These are phyloP conservation scores for Grifola frondosa DNA, from an alignment of 1,284 basidiomycete species.

Conservation along the genomic window DNA sequence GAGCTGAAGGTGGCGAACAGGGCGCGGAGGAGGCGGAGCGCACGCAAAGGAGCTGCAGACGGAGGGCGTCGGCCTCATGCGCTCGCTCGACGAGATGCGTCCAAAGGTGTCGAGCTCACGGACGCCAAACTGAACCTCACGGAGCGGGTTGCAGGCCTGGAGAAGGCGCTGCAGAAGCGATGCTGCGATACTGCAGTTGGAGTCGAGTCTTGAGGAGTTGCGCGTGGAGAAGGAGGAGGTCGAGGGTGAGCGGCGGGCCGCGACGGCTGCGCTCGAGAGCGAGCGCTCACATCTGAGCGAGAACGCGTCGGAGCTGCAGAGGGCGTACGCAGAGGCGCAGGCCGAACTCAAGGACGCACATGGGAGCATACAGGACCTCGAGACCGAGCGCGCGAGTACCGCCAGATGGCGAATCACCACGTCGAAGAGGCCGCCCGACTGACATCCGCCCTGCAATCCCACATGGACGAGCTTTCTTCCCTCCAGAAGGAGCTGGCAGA, in stretches of 20 bases:
- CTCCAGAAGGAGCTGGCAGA: constrained; percentile 52
- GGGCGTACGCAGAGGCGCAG: constrained; percentile 61
- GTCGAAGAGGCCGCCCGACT: constrained; percentile 55
- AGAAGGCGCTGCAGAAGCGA: constrained; percentile 57
- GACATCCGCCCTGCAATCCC: constrained; percentile 39
- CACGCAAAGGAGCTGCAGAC: constrained; percentile 67
- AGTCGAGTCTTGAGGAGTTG: constrained; percentile 53
- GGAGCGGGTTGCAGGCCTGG: constrained; percentile 58
- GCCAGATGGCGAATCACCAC: constrained; percentile 50
- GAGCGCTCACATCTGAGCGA: constrained; percentile 48
- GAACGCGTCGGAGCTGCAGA: constrained; percentile 57
- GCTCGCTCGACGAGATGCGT: constrained; percentile 80
- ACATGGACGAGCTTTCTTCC: constrained; percentile 50
- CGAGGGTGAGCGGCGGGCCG: constrained; percentile 43
- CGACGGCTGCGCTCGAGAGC: constrained; percentile 45
- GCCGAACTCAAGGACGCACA: constrained; percentile 56
- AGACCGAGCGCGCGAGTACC: constrained; percentile 58
- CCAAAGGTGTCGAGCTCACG: constrained; percentile 80
- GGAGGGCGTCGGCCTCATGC: constrained; percentile 72
- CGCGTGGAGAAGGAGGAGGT: constrained; percentile 48
- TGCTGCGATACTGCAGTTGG: constrained; percentile 57
- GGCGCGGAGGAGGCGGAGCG: constrained; percentile 74
- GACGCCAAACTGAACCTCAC: constrained; percentile 64
- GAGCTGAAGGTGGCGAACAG: constrained; percentile 60
- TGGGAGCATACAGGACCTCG: constrained; percentile 51